phyloP scores from a whole-genome alignment of 1,284 basidiomycete species.

The Microbotryum scabiosae region DNA sequence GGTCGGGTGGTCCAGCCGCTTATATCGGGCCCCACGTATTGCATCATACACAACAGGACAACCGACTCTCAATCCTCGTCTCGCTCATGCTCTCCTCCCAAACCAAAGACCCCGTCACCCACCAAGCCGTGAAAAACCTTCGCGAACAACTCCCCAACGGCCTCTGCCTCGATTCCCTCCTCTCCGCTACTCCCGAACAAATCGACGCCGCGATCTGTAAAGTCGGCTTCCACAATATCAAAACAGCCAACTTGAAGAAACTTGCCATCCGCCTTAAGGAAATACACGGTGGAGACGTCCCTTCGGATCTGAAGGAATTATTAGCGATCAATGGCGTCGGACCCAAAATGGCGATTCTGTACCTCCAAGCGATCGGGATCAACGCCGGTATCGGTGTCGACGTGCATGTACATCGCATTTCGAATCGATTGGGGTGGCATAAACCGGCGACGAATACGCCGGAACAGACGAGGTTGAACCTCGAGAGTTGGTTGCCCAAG shows the following conservation, averaged over 20 bases:
- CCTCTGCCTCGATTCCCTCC: conserved; percentile 62
- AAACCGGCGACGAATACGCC: conserved; percentile 70
- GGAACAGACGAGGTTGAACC: conserved; percentile 77
- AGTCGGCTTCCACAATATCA: conserved; percentile 43
- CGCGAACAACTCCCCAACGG: conserved; percentile 65
- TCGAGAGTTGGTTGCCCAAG: conserved; percentile 82
- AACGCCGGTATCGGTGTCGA: conserved; percentile 23
- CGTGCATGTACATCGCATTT: conserved; percentile 89
- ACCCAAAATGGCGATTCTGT: conserved; percentile 77
- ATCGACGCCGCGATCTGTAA: conserved; percentile 47
- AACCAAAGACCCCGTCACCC: conserved; percentile 57
- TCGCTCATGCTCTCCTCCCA: conserved; percentile 93
- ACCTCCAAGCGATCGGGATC: conserved; percentile 19
- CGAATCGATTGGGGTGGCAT: conserved; percentile 88
- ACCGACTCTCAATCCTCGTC: conserved; percentile 73
- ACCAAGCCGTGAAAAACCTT: conserved; percentile 53
- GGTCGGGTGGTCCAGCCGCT: no score
- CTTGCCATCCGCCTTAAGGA: conserved; percentile 14
- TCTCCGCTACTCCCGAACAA: conserved; percentile 53
- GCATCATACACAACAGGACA: conserved; percentile 47
- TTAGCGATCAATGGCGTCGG: conserved; percentile 78
- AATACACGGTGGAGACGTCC: conserved; percentile 58
- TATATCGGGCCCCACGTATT: neutral
- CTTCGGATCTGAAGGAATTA: conserved; percentile 44
- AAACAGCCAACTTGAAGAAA: conserved; percentile 33